These are phyloP conservation scores for Linum tenue DNA, from an alignment of 345 rosid genomes.

Conservation along the genomic window DNA sequence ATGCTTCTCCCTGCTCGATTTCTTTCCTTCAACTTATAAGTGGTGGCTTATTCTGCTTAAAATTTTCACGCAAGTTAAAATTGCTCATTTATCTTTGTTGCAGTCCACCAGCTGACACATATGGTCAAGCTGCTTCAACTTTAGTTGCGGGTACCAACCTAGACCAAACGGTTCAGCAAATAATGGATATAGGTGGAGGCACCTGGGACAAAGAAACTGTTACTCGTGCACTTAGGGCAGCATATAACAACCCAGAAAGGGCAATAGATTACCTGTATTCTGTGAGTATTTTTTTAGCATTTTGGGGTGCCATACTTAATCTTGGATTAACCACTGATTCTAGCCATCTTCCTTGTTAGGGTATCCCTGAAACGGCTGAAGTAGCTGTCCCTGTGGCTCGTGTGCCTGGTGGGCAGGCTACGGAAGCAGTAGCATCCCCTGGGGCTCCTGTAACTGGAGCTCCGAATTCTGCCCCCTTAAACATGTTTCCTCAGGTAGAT, in stretches of 20 bases:
- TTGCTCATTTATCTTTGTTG: conserved; percentile 10
- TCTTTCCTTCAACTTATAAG: too few relatives aligned
- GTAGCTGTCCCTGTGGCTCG: conserved; percentile 34
- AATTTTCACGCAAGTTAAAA: neutral
- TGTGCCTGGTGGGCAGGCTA: conserved; percentile 23
- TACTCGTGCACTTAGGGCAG: conserved; percentile 89
- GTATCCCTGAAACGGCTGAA: conserved; percentile 82
- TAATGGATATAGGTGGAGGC: conserved; percentile 97
- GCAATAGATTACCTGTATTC: conserved; percentile 97
- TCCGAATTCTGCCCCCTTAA: conserved; percentile 90
- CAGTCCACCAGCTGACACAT: conserved; percentile 56
- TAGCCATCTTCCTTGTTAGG: conserved; percentile 37
- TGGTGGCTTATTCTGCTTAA: too few relatives aligned
- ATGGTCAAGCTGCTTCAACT: conserved; percentile 83
- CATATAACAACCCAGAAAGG: conserved; percentile 95
- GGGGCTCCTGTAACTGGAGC: conserved; percentile 53
- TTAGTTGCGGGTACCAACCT: conserved; percentile 65
- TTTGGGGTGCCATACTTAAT: neutral
- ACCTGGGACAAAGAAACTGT: conserved; percentile 95
- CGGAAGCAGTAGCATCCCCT: conserved; percentile 45
- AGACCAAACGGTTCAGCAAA: conserved; percentile 67
- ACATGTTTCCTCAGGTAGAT: conserved; percentile 90
- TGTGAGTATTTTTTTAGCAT: conserved; percentile 31
- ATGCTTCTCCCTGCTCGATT: too few relatives aligned
- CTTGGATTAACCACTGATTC: conserved; percentile 14